phyloP scores from a whole-genome alignment of 768 basidiomycete species.

The Hortiboletus campestris region DNA sequence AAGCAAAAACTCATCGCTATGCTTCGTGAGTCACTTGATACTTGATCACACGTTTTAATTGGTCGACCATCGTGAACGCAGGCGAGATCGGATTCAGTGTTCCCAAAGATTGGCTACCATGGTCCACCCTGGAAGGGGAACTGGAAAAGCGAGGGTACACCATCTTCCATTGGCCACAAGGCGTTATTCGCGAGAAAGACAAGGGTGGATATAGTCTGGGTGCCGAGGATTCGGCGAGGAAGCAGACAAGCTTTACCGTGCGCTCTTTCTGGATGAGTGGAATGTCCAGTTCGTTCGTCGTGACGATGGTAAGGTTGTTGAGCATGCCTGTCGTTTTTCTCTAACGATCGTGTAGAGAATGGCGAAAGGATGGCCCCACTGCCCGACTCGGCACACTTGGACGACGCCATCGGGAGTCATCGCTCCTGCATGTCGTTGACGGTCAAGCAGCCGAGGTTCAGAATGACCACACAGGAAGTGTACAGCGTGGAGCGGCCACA shows the following conservation, averaged over 20 bases:
- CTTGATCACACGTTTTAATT: neutral
- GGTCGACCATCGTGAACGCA: neutral
- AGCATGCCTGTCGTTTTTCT: too few relatives aligned
- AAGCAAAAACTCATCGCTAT: neutral
- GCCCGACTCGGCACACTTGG: too few relatives aligned
- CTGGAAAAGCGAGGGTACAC: neutral
- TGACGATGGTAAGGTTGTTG: too few relatives aligned
- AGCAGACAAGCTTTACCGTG: neutral
- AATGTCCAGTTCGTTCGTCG: neutral
- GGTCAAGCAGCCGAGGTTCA: too few relatives aligned
- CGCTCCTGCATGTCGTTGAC: too few relatives aligned
- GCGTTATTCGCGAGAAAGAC: neutral
- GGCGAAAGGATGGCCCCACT: too few relatives aligned
- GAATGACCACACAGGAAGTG: too few relatives aligned
- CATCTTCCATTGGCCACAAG: constrained; percentile 1
- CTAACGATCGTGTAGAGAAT: too few relatives aligned
- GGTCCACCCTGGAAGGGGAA: neutral
- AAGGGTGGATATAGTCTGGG: neutral
- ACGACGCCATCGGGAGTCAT: too few relatives aligned
- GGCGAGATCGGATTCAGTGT: neutral
- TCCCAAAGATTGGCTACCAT: neutral
- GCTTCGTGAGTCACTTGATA: constrained; percentile 1
- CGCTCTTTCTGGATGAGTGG: neutral
- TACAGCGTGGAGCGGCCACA: too few relatives aligned
- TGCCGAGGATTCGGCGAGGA: neutral